Base-by-base conservation (phyloP, 352 stramenopile species). In the Globisporangium spinosum region DNA sequence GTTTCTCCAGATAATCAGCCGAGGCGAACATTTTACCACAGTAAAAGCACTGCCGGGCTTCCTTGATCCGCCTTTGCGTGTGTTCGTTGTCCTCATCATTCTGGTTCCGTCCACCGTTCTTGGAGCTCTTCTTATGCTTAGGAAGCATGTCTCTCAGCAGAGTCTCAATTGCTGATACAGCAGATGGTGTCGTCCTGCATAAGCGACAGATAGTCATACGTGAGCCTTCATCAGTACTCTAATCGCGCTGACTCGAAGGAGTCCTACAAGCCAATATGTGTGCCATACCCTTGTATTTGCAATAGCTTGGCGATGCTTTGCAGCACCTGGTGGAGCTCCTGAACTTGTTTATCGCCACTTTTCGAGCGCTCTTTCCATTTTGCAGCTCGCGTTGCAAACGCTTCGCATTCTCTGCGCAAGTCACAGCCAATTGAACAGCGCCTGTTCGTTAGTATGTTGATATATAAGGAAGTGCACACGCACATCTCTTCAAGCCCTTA, bases 11-110 rank as follows among this genome's bases (percentile, higher is more conserved):
- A 70, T 81, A 93, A 29, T 73, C 69, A 17, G 70, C 53, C 1
- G 85, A 89, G 22, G 80, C 87, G 32, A 93, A 93, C 58, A 91
- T 64, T 61, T 91, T 90, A 1, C 83, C 85, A 65, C 83, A 93
- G 38, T 79, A 77, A 20, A 66, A 70, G 74, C 83, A 93, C 9
- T 87, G 72, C 0, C 78, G 75, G 23, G 76, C 82, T 70, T 89
- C 75, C 35, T 87, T 67, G 32, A 82, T 65, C 1, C 22, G 23
- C 17, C 20, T n/a, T n/a, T 67, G 23, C 1, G 22, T 51, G 1
- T 61, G 63, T 12, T 60, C 51, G 23, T 22, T 5, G 13, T 65
- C 53, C 17, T 70, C 53, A 4, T 57, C 49, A 7, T 67, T 56
- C 22, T 71, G 51, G 3, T 67, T 61, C 29, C 53, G 22, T 23